Evolutionary conservation across 768 basidiomycete genomes (phyloP).

Genomic region (Phylloporus sp.): DNA sequence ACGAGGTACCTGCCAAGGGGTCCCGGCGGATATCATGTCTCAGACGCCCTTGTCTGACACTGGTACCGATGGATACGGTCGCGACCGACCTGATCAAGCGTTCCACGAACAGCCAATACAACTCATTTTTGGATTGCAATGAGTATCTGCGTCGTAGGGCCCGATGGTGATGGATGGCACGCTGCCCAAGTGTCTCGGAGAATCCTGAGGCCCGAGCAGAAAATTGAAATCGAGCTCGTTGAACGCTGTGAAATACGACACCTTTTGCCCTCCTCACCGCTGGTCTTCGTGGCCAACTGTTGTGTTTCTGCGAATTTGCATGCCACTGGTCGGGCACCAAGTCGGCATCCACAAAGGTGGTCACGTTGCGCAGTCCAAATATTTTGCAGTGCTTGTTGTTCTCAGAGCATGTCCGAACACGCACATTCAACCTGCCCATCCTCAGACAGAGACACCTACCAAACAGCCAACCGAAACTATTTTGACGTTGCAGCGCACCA

Average conservation of each 20-base stretch:
- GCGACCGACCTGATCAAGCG: background rate
- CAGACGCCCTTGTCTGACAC: background rate
- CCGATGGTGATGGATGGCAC: background rate
- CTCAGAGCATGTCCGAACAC: background rate
- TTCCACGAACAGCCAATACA: background rate
- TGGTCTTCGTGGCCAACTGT: too few species aligned
- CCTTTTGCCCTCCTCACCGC: too few species aligned
- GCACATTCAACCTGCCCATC: background rate
- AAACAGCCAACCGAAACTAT: constrained; percentile 23
- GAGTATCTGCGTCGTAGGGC: background rate
- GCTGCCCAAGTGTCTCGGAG: background rate
- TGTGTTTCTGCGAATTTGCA: too few species aligned
- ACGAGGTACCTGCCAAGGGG: background rate
- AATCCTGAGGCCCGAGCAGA: too few species aligned
- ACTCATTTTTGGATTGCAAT: constrained; percentile 10
- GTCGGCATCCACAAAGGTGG: too few species aligned
- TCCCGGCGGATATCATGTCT: constrained; percentile 2
- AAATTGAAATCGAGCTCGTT: background rate
- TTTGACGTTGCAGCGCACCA: constrained; percentile 24
- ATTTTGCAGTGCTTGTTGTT: background rate
- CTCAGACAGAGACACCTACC: constrained; percentile 6
- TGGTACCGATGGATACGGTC: background rate
- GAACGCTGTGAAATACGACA: too few species aligned
- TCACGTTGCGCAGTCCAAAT: too few species aligned
- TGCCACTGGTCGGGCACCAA: too few species aligned